Evolutionary conservation across 164 flowering plant genomes (phyloP).

Genomic region (Paratinospora sagittata): DNA sequence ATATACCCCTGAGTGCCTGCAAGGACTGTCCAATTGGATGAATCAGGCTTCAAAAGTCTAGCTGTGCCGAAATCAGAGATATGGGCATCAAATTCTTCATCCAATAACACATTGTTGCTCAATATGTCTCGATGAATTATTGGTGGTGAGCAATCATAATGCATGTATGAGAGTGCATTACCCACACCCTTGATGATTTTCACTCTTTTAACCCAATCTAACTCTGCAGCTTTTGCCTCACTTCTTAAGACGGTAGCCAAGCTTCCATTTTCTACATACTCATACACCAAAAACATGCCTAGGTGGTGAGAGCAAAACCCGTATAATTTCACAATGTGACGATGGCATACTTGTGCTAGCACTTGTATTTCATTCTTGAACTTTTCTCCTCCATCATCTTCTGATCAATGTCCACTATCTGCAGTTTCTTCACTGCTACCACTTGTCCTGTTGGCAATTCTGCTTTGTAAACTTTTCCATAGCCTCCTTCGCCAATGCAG

Average conservation of each 20-base stretch:
- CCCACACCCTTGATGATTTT: constrained; percentile 10
- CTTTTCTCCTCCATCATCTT: constrained; percentile 28
- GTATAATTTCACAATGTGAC: constrained; percentile 69
- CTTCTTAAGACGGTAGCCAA: too few species aligned
- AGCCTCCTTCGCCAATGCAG: constrained; percentile 85
- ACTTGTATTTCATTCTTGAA: constrained; percentile 81
- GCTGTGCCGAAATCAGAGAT: constrained; percentile 12
- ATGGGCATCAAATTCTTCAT: constrained; percentile 5
- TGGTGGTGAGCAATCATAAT: constrained; percentile 8
- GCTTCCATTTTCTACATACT: too few species aligned
- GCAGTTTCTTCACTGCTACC: constrained; percentile 77
- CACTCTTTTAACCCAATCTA: constrained; percentile 10
- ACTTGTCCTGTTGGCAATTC: constrained; percentile 30
- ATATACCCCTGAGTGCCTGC: constrained; percentile 12
- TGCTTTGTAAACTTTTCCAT: constrained; percentile 68
- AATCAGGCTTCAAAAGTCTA: constrained; percentile 3
- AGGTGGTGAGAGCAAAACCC: constrained; percentile 83
- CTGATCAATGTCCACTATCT: constrained; percentile 32
- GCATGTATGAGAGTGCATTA: constrained; percentile 7
- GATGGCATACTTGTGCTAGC: constrained; percentile 60
- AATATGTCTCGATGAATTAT: constrained; percentile 13
- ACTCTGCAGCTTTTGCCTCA: background rate
- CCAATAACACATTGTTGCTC: constrained; percentile 15
- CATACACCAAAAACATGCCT: constrained; percentile 60
- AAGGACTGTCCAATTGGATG: constrained; percentile 14